Conservation (phyloP, 2,329 filamentous ascomycete species). For the Fusarium sp. region DNA sequence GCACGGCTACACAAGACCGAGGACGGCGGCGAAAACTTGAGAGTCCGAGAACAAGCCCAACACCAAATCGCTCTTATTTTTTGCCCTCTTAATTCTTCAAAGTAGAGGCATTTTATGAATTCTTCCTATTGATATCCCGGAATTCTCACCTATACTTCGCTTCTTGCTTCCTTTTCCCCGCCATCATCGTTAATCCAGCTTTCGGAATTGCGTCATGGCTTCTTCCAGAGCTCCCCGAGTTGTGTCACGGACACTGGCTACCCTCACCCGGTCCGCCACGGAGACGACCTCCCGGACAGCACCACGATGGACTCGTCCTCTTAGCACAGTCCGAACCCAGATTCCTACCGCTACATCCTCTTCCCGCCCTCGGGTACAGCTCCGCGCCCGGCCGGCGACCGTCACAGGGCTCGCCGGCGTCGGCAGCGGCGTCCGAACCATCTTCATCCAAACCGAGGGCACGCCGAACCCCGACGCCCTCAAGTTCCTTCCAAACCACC, state of each 20-base stretch:
- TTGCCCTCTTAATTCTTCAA: not conserved
- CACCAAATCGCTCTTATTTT: conserved; percentile 15
- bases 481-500: conserved; percentile 94
- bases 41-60: conserved; percentile 22
- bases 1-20: conserved; percentile 28
- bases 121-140: not conserved
- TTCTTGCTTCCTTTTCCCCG: not conserved
- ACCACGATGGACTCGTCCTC: conserved; percentile 44
- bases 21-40: conserved; percentile 46
- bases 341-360: conserved; percentile 34
- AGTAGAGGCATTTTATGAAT: conserved; percentile 17
- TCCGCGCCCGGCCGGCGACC: conserved; percentile 18
- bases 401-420: conserved; percentile 42
- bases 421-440: conserved; percentile 70
- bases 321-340: conserved; percentile 42
- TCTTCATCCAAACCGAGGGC: conserved; percentile 97
- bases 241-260: conserved; percentile 41
- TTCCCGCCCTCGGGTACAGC: conserved; percentile 37
- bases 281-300: conserved; percentile 37
- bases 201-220: conserved; percentile 36
- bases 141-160: not conserved
- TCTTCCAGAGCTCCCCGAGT: conserved; percentile 39
- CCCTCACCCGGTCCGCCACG: conserved; percentile 37
- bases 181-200: not conserved
- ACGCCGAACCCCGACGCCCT: conserved; percentile 96